phyloP scores from a whole-genome alignment of 257 asterid genomes.

The Lavandula angustifolia region DNA sequence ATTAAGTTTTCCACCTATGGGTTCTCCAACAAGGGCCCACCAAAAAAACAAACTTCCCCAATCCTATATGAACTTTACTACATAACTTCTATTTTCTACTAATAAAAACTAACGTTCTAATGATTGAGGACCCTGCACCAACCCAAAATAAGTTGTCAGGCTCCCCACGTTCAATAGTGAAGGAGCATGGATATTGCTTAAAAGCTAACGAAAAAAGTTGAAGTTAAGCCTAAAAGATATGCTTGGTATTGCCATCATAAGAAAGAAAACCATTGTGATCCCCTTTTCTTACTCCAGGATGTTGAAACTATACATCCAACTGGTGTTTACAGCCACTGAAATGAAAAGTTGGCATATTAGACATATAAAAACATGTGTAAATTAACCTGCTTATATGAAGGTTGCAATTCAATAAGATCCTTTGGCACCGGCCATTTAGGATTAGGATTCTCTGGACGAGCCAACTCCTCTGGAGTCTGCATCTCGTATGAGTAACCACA shows the following conservation, averaged over 20 bases:
- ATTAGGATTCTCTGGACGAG: slow-evolving; percentile 97
- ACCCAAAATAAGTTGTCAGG: not conserved
- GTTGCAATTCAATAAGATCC: slow-evolving; percentile 98
- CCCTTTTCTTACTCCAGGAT: slow-evolving; percentile 10
- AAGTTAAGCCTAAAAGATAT: slow-evolving; percentile 3
- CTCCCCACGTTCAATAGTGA: not conserved
- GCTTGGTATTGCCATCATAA: slow-evolving; percentile 10
- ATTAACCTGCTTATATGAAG: slow-evolving; percentile 88
- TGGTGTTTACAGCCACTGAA: slow-evolving; percentile 13
- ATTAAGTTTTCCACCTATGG: slow-evolving; percentile 18
- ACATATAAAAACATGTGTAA: slow-evolving; percentile 1
- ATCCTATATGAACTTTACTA: not conserved
- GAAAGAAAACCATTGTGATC: slow-evolving; percentile 11
- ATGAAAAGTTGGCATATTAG: slow-evolving; percentile 14
- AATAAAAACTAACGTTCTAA: not conserved
- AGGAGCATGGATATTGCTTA: slow-evolving; percentile 9
- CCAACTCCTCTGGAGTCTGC: slow-evolving; percentile 88
- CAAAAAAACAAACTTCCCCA: not conserved
- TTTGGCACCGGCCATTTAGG: slow-evolving; percentile 99
- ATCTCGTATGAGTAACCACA: slow-evolving; percentile 83
- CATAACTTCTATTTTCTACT: no score
- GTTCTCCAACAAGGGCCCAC: not conserved
- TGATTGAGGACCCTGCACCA: not conserved
- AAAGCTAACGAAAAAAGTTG: slow-evolving; percentile 10
- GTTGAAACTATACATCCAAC: not conserved